Percentiles rank a stretch among this genome's conserved stretches.
Evolutionary conservation across 129 eudicot genomes (phyloP).

Genomic region (Flaveria bidentis): DNA sequence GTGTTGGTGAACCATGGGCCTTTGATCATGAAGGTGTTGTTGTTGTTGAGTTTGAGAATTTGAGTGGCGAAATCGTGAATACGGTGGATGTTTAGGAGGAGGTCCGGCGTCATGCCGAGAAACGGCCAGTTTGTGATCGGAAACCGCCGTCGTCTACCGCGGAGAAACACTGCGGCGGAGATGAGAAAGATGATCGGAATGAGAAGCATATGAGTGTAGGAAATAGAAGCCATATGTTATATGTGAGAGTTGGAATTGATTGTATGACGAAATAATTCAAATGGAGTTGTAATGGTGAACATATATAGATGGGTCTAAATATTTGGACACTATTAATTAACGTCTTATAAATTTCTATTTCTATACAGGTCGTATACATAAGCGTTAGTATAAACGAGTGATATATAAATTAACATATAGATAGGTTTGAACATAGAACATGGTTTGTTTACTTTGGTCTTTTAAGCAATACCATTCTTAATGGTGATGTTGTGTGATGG

Average conservation of each 20-base stretch:
- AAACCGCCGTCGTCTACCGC: background rate
- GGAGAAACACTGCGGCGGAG: background rate
- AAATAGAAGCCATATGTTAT: background rate
- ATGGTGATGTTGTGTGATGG: too few relatives aligned
- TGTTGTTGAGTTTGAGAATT: slow-evolving; percentile 17
- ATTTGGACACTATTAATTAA: too few relatives aligned
- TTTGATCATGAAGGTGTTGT: slow-evolving; percentile 33
- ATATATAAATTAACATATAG: too few relatives aligned
- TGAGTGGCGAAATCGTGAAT: slow-evolving; percentile 45
- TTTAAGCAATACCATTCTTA: too few relatives aligned
- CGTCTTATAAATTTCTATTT: too few relatives aligned
- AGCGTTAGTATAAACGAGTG: too few relatives aligned
- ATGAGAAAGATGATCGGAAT: background rate
- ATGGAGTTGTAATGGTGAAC: too few relatives aligned
- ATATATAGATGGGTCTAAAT: too few relatives aligned
- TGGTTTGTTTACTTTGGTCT: too few relatives aligned
- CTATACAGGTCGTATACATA: too few relatives aligned
- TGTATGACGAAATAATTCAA: too few relatives aligned
- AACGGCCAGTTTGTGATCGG: slow-evolving; percentile 51
- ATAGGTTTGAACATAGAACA: too few relatives aligned
- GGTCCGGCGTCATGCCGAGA: slow-evolving; percentile 43
- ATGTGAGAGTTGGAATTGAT: background rate
- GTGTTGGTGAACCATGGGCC: slow-evolving; percentile 54
- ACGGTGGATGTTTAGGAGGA: slow-evolving; percentile 40
- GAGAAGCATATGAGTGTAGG: slow-evolving; percentile 1